phyloP scores from a whole-genome alignment of 2,329 filamentous ascomycete genomes.

The Gaeumannomyces sp. region DNA sequence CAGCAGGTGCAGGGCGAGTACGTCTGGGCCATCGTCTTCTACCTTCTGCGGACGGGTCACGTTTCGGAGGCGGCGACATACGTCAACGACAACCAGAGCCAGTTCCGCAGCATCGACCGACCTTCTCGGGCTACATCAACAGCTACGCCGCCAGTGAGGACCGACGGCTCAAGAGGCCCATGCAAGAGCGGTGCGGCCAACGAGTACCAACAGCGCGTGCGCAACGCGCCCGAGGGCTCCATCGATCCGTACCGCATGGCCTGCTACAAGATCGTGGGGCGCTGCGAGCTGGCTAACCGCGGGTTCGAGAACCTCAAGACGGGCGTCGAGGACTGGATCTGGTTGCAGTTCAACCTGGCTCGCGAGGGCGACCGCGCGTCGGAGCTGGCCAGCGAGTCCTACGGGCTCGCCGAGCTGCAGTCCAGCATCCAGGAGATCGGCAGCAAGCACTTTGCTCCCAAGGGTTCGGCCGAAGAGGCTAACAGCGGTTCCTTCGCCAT shows the following conservation, averaged over 20 bases:
- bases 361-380: constrained; percentile 57
- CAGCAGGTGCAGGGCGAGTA: constrained; percentile 77
- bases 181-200: constrained; percentile 84
- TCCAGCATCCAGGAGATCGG: constrained; percentile 82
- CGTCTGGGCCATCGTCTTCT: constrained; percentile 93
- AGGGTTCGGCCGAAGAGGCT: constrained; percentile 66
- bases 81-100: constrained; percentile 69
- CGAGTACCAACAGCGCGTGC: constrained; percentile 79
- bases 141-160: constrained; percentile 74
- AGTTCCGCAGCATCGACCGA: constrained; percentile 89
- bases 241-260: constrained; percentile 94
- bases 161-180: constrained; percentile 66
- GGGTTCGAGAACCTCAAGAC: constrained; percentile 57
- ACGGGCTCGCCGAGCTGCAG: constrained; percentile 63
- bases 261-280: constrained; percentile 95
- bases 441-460: constrained; percentile 74
- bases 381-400: constrained; percentile 61
- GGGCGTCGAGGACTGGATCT: constrained; percentile 65
- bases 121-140: constrained; percentile 81
- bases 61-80: constrained; percentile 80
- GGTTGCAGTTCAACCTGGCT: constrained; percentile 65
- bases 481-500: constrained; percentile 72
- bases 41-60: constrained; percentile 78
- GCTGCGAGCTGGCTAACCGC: constrained; percentile 60
- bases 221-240: constrained; percentile 78